phyloP scores from a whole-genome alignment of 352 stramenopile species.

The Albugo candida region DNA sequence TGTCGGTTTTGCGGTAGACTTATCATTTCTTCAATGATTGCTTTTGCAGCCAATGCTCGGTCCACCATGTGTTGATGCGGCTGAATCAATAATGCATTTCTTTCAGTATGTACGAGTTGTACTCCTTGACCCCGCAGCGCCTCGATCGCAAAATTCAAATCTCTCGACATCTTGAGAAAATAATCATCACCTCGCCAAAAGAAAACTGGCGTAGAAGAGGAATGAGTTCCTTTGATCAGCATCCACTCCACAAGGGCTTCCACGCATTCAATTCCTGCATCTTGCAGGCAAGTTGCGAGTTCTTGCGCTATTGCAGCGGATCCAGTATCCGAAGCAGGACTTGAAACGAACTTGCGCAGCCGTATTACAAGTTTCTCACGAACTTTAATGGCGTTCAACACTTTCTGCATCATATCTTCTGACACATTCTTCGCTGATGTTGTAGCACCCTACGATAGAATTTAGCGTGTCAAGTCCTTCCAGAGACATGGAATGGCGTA shows the following conservation, averaged over 20 bases:
- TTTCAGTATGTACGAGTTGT: constrained; percentile 21
- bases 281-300: constrained; percentile 35
- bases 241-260: constrained; percentile 69
- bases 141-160: constrained; percentile 43
- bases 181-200: constrained; percentile 55
- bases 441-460: too few species aligned
- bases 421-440: constrained; percentile 2
- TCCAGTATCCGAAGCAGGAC: constrained; percentile 45
- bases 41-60: constrained; percentile 41
- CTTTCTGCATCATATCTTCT: constrained; percentile 57
- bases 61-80: constrained; percentile 37
- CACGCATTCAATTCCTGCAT: constrained; percentile 47
- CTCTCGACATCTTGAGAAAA: constrained; percentile 46
- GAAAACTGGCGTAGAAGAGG: constrained; percentile 38
- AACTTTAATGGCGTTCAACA: constrained; percentile 37
- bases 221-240: constrained; percentile 27
- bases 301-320: constrained; percentile 46
- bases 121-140: constrained; percentile 30
- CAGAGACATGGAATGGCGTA: neutral
- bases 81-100: constrained; percentile 47
- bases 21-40: constrained; percentile 57
- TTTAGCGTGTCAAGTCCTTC: neutral
- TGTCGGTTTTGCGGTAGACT: constrained; percentile 19
- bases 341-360: constrained; percentile 42
- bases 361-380: constrained; percentile 42